Conservation (phyloP, 2,329 filamentous ascomycete genomes). For the Colletotrichum viniferum region DNA sequence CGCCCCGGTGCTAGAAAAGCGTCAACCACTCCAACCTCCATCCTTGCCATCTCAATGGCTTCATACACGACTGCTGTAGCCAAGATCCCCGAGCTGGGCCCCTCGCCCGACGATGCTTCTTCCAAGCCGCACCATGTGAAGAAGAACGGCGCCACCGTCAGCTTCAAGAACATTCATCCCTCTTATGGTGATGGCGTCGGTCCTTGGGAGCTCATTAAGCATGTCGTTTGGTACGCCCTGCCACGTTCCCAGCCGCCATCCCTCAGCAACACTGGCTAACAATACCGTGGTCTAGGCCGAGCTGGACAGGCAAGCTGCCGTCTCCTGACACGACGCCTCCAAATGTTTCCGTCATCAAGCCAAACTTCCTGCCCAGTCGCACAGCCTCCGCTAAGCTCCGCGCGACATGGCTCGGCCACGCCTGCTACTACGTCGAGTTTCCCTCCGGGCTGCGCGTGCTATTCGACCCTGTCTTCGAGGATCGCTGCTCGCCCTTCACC, state of each 20-base stretch:
- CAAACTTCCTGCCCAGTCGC: constrained; percentile 68
- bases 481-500: constrained; percentile 79
- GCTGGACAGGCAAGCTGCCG: constrained; percentile 43
- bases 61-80: constrained; percentile 32
- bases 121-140: constrained; percentile 54
- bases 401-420: constrained; percentile 94
- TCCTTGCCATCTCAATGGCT: constrained; percentile 22
- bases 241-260: background rate
- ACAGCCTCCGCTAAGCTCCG: constrained; percentile 64
- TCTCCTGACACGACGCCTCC: constrained; percentile 67
- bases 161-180: constrained; percentile 58
- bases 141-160: constrained; percentile 40
- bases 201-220: constrained; percentile 28
- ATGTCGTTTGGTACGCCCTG: constrained; percentile 40
- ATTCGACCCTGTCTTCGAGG: constrained; percentile 92
- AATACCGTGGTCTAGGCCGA: constrained; percentile 31
- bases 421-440: constrained; percentile 92
- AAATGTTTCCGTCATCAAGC: constrained; percentile 69
- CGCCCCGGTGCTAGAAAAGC: constrained; percentile 9
- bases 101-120: constrained; percentile 46
- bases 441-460: constrained; percentile 84
- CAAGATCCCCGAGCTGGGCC: constrained; percentile 36
- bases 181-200: constrained; percentile 37
- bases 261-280: background rate
- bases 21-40: constrained; percentile 3